phyloP scores from a whole-genome alignment of 2,329 filamentous ascomycete genomes.

The Cladosporium cucumerinum region DNA sequence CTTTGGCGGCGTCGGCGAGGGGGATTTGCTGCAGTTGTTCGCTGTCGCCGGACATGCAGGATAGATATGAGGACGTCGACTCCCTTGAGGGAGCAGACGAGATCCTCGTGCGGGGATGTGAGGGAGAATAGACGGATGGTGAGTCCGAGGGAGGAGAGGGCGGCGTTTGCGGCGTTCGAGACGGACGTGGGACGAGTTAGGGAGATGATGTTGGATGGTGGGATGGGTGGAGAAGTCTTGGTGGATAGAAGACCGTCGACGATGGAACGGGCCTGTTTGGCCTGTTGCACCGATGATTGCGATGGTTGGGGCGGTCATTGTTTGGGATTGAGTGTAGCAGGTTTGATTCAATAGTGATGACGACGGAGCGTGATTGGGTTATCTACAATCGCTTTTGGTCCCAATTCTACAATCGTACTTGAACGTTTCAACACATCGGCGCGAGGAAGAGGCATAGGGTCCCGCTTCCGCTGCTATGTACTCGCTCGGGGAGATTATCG shows the following conservation, averaged over 20 bases:
- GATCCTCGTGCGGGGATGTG: slow-evolving; percentile 39
- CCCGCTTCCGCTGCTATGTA: background rate
- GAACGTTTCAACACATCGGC: background rate
- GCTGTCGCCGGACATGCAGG: slow-evolving; percentile 21
- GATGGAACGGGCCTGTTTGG: slow-evolving; percentile 40
- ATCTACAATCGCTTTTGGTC: background rate
- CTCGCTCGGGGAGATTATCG: background rate
- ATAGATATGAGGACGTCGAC: slow-evolving; percentile 38
- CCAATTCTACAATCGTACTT: background rate
- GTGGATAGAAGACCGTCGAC: slow-evolving; percentile 38
- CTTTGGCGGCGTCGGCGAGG: slow-evolving; percentile 57
- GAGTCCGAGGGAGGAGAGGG: slow-evolving; percentile 44
- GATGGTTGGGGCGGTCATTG: slow-evolving; percentile 18
- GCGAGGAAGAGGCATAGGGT: background rate
- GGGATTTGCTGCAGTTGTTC: slow-evolving; percentile 42
- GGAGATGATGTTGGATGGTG: slow-evolving; percentile 42
- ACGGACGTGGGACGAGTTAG: slow-evolving; percentile 46
- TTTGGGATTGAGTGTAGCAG: background rate
- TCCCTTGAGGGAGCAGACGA: slow-evolving; percentile 42
- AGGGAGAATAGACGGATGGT: slow-evolving; percentile 45
- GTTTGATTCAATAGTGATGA: background rate
- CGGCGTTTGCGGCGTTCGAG: slow-evolving; percentile 42
- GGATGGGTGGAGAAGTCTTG: background rate
- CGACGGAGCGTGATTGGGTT: background rate
- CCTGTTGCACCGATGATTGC: slow-evolving; percentile 41